Conservation (phyloP, 1,284 basidiomycete genomes). For the Sporisorium reilianum region DNA sequence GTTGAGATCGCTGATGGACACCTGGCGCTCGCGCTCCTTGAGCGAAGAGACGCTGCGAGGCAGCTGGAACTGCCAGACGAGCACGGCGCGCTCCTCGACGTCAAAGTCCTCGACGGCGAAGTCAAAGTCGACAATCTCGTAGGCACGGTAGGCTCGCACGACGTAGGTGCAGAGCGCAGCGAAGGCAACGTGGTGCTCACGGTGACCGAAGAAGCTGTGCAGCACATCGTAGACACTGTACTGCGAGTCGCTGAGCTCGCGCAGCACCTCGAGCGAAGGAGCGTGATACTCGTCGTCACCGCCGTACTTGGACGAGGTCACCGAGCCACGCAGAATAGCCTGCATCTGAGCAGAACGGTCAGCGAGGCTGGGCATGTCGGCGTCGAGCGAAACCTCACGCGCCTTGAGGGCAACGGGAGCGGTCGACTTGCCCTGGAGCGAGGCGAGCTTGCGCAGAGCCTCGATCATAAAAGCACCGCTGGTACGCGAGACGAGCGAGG, state of each 20-base stretch:
- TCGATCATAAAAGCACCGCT: conserved; percentile 57
- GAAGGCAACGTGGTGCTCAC: conserved; percentile 79
- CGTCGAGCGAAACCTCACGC: conserved; percentile 94
- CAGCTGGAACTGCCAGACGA: conserved; percentile 74
- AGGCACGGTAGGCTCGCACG: conserved; percentile 93
- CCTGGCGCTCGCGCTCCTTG: conserved; percentile 65
- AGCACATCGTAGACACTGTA: conserved; percentile 98
- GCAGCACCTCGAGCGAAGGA: conserved; percentile 86
- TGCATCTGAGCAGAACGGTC: conserved; percentile 96
- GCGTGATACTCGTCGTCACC: conserved; percentile 76
- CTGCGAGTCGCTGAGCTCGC: conserved; percentile 93
- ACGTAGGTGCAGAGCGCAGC: conserved; percentile 97
- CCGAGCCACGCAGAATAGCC: conserved; percentile 86
- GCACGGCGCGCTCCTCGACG: conserved; percentile 72
- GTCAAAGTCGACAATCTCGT: conserved; percentile 90
- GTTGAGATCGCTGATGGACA: conserved; percentile 64
- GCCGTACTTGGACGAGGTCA: conserved; percentile 83
- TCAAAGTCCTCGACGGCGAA: conserved; percentile 81
- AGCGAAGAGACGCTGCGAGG: conserved; percentile 47
- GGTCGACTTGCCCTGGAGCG: conserved; percentile 75
- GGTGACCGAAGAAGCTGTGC: conserved; percentile 88
- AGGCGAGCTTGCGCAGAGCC: conserved; percentile 74
- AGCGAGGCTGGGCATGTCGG: conserved; percentile 95
- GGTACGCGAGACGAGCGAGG: conserved; percentile 53
- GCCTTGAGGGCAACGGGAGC: conserved; percentile 82